Percentiles rank a stretch among this genome's conserved stretches.
These are phyloP conservation scores for Plasmodium vivax DNA, from an alignment of 169 alveolate genomes.

Conservation along the genomic window DNA sequence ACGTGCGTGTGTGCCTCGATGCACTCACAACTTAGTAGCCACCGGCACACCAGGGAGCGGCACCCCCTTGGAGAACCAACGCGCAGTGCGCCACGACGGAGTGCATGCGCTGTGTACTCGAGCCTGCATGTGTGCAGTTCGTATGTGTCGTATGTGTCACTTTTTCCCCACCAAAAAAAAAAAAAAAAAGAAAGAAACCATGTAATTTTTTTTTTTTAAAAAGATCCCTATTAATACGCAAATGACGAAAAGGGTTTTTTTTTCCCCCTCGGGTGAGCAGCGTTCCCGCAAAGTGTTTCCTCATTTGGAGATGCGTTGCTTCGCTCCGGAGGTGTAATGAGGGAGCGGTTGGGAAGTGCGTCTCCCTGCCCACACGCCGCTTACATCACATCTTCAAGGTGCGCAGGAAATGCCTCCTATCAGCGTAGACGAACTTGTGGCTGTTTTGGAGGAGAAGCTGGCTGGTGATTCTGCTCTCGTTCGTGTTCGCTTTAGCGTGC, in stretches of 20 bases:
- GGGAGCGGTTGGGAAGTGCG: neutral
- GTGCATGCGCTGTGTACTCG: neutral
- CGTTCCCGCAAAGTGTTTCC: neutral
- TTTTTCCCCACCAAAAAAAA: neutral
- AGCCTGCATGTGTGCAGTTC: neutral
- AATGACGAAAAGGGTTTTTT: neutral
- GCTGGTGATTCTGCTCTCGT: neutral
- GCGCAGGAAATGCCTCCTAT: neutral
- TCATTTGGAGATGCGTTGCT: neutral
- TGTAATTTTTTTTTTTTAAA: neutral
- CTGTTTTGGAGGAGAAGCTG: neutral
- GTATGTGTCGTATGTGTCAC: neutral
- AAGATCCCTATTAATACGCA: neutral
- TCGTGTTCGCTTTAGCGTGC: neutral
- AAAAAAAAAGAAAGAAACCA: neutral
- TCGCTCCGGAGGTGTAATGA: neutral
- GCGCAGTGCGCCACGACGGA: neutral
- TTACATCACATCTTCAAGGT: neutral
- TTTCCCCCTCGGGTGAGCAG: neutral
- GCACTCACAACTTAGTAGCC: neutral
- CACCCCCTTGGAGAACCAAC: neutral
- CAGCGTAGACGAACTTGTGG: constrained; percentile 8
- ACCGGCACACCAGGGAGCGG: neutral
- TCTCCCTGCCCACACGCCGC: neutral
- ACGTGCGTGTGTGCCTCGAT: neutral